Evolutionary conservation across 768 basidiomycete genomes (phyloP), one percentile per base, ranked within the genome.

Genomic region (Boletus tylopilopsis): DNA sequence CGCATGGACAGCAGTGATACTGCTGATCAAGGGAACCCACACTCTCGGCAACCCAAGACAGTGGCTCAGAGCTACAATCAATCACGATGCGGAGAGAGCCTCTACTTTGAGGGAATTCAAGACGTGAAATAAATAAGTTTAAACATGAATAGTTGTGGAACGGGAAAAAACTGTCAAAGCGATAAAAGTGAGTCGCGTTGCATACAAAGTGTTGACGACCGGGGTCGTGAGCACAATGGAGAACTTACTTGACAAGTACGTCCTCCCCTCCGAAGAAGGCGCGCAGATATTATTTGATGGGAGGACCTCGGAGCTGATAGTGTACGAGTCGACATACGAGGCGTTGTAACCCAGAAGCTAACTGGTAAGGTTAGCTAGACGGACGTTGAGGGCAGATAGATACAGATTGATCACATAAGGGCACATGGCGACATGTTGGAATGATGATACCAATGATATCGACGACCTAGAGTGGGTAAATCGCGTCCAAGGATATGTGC

Each of bases 111-210:
- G 36, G 34, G 49, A 5, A 13, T 21, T 22, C 24, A 30, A 44
- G 33, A 43, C 13, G 39, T 37, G 45, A 54, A 50, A n/a, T n/a
- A n/a, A n/a, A n/a, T n/a, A n/a, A 29, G 35, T 19, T 27, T 25
- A 32, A 32, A 21, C 49, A 32, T 36, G 48, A 49, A 45, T 51
- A 42, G 36, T n/a, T 34, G 18, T 53, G 45, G 51, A 49, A 45
- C 50, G 45, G 49, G 51, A 64, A 50, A 43, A 34, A 34, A 22
- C 23, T 42, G 49, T 53, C 42, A 50, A 42, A 45, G n/a, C n/a
- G n/a, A n/a, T 15, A 18, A 18, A 29, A 23, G 29, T 40, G 47
- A 38, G 47, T 59, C 35, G 49, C 47, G 47, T 43, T 59, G 51
- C 15, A 38, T 45, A 38, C 11, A 47, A 13, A 30, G 29, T 30